These are phyloP conservation scores for Globisporangium rhizosaccharum DNA, from an alignment of 352 stramenopile genomes.

Conservation along the genomic window DNA sequence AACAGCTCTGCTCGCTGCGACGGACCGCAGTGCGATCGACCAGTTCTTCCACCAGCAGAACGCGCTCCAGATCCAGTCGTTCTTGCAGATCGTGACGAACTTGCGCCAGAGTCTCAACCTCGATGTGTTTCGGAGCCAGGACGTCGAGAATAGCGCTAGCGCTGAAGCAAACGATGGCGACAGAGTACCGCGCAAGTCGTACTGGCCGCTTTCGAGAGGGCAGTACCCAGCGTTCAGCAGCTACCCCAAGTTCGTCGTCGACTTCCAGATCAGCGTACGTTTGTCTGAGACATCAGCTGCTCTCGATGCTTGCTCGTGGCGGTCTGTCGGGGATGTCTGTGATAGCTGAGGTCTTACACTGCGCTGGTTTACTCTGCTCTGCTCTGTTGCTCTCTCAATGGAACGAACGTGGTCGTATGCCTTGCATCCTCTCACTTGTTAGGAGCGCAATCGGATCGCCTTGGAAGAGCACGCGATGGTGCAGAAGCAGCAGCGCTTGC, in stretches of 20 bases:
- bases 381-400: background rate
- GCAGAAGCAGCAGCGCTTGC: conserved; percentile 58
- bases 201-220: conserved; percentile 60
- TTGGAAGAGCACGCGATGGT: conserved; percentile 63
- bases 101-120: conserved; percentile 35
- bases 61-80: conserved; percentile 64
- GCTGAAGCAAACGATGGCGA: background rate
- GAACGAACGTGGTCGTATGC: too few species aligned
- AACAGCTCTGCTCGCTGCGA: conserved; percentile 43
- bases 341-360: background rate
- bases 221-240: conserved; percentile 79
- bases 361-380: conserved; percentile 3
- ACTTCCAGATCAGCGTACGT: conserved; percentile 82
- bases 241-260: conserved; percentile 76
- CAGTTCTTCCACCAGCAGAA: conserved; percentile 87
- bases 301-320: background rate
- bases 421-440: background rate
- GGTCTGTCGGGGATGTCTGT: conserved; percentile 1
- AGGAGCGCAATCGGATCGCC: conserved; percentile 81
- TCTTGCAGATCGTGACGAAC: conserved; percentile 64
- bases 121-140: conserved; percentile 17
- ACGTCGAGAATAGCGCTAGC: background rate
- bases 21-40: conserved; percentile 59
- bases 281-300: background rate
- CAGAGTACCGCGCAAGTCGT: background rate